Evolutionary conservation across 1,284 basidiomycete species (phyloP).

Genomic region (Phellopilus nigrolimitatus): DNA sequence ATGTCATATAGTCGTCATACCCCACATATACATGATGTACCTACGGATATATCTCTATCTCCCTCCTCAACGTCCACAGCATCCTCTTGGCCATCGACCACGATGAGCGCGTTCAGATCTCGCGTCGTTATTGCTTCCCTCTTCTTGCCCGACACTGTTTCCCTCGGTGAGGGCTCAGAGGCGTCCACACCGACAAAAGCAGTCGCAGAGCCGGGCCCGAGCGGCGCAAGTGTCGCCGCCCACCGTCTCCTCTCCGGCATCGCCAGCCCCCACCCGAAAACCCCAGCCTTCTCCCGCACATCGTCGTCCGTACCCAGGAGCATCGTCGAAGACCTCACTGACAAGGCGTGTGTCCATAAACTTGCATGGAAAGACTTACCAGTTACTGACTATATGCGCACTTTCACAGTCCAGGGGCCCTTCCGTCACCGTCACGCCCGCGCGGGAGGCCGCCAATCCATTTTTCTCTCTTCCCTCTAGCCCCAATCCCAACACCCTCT

Average conservation of each 20-base stretch:
- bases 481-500: background rate
- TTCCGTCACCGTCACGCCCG: constrained; percentile 2
- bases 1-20: too few species aligned
- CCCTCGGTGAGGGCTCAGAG: constrained; percentile 53
- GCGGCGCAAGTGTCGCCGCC: constrained; percentile 1
- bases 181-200: constrained; percentile 22
- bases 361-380: background rate
- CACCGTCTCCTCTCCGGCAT: constrained; percentile 13
- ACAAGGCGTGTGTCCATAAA: constrained; percentile 40
- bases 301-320: constrained; percentile 44
- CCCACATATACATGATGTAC: too few species aligned
- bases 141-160: constrained; percentile 68
- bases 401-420: constrained; percentile 10
- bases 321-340: constrained; percentile 72
- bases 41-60: background rate
- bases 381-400: background rate
- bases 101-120: background rate
- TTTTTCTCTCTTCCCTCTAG: too few species aligned
- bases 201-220: constrained; percentile 1
- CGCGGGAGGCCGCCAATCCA: constrained; percentile 14
- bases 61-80: background rate
- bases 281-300: constrained; percentile 25
- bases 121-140: constrained; percentile 74
- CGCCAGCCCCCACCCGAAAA: constrained; percentile 17
- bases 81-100: background rate